These are phyloP conservation scores for Colletotrichum spaethianum DNA, from an alignment of 2,329 filamentous ascomycete genomes.

Conservation along the genomic window DNA sequence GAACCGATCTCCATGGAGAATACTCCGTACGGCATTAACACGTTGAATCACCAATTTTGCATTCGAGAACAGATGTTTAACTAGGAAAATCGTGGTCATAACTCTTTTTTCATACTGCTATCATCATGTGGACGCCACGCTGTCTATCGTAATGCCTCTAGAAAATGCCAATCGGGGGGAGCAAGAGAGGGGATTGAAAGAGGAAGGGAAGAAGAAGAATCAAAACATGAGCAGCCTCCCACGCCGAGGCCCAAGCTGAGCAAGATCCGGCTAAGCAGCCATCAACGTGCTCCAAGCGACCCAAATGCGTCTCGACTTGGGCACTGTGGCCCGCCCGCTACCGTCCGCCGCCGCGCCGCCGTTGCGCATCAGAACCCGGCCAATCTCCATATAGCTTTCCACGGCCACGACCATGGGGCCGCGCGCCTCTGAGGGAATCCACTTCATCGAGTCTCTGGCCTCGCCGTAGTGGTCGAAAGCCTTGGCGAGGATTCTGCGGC, in stretches of 20 bases:
- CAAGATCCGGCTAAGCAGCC: not conserved
- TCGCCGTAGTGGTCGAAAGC: slow-evolving; percentile 73
- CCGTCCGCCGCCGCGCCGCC: slow-evolving; percentile 27
- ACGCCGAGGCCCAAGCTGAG: not conserved
- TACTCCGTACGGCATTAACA: not conserved
- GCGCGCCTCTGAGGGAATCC: slow-evolving; percentile 71
- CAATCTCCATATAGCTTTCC: slow-evolving; percentile 84
- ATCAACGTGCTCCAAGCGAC: slow-evolving; percentile 72
- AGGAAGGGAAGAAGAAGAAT: not conserved
- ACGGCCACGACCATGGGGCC: slow-evolving; percentile 78
- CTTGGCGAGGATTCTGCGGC: slow-evolving; percentile 68
- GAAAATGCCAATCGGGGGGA: slow-evolving; percentile 1
- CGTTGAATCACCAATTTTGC: not conserved
- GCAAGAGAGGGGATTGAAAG: not conserved
- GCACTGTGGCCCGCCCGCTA: slow-evolving; percentile 58
- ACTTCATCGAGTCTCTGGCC: slow-evolving; percentile 70
- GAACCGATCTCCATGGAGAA: not conserved
- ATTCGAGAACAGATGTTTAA: not conserved
- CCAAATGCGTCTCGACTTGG: slow-evolving; percentile 61
- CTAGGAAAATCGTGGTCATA: not conserved
- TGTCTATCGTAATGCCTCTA: slow-evolving; percentile 30
- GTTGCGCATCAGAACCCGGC: slow-evolving; percentile 65
- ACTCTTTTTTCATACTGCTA: slow-evolving; percentile 7
- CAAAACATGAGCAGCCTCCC: not conserved
- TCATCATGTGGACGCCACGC: slow-evolving; percentile 16